Percentiles rank a stretch among this genome's conserved stretches.
Conservation (phyloP, 768 basidiomycete genomes). For the Lentinula detonsa region DNA sequence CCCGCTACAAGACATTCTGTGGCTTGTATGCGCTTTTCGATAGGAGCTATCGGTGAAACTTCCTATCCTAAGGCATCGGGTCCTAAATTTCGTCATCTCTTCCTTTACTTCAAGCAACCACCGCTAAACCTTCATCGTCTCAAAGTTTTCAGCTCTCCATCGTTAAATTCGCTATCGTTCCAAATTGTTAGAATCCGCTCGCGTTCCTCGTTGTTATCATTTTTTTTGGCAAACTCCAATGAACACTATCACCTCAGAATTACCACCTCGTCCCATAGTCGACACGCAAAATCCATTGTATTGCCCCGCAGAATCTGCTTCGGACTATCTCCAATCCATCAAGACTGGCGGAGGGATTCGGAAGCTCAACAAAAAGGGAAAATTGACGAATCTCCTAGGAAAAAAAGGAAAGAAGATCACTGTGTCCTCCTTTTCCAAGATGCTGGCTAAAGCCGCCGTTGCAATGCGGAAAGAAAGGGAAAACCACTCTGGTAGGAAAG, state of each 20-base stretch:
- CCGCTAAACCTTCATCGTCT: not conserved
- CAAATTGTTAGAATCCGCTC: not conserved
- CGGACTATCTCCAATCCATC: conserved; percentile 41
- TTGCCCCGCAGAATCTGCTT: conserved; percentile 44
- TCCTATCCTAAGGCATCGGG: not conserved
- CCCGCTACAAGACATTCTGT: too few species aligned
- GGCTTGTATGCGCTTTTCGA: not conserved
- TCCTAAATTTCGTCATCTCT: not conserved
- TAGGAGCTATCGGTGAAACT: not conserved
- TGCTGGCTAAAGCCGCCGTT: not conserved
- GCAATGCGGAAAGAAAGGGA: not conserved
- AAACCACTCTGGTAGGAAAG: not conserved
- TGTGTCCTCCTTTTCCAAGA: conserved; percentile 2
- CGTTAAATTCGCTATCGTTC: not conserved
- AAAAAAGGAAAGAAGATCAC: not conserved
- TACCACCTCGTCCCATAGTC: conserved; percentile 23
- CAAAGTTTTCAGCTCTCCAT: not conserved
- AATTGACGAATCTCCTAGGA: not conserved
- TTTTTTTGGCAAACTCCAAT: not conserved
- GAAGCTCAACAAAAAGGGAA: conserved; percentile 1
- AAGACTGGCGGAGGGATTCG: conserved; percentile 13
- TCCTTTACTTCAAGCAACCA: not conserved
- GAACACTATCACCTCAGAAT: not conserved
- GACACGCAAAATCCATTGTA: conserved; percentile 56
- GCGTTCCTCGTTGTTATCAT: not conserved